Base-by-base conservation (phyloP, 2,329 filamentous ascomycete species). In the Ceratocystis albifundus region DNA sequence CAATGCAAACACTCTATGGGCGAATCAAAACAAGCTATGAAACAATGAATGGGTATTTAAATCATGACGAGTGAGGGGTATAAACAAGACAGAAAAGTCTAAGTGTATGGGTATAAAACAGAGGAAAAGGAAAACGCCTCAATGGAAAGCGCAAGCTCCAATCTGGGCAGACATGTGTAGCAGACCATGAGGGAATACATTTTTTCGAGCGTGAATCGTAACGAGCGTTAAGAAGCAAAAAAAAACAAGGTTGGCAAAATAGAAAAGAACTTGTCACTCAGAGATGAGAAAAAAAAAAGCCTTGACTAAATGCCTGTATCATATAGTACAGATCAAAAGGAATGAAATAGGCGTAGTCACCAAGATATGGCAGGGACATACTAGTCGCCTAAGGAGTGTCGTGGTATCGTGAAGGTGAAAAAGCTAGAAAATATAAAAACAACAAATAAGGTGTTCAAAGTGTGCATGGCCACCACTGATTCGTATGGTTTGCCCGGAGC, bases 361-460 rank as follows among this genome's bases (percentile, higher is more conserved):
- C 53, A 22, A 57, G 22, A 57, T 25, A 57, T 57, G 53, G 17
- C n/a, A 5, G 25, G 30, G 30, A 17, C 30, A 25, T 57, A 57
- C 53, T 28, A 28, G 53, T 57, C 53, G 53, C 30, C 53, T 57
- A 57, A 57, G 53, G 53, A 32, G 25, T 57, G 53, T 57, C 53
- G 53, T 57, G 53, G 22, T 57, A 57, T 57, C 53, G 17, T 57
- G 5, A 57, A 57, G 25, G 25, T 32, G 53, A 22, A 57, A 57
- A 57, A 32, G 15, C 7, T 8, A 32, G 22, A 17, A 57, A 30
- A 57, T 30, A 25, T 17, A 57, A 32, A 4, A 55, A n/a, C 1
- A 48, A 20, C 20, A 48, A 20, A 4, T 5, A 20, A 4, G n/a
- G 4, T 3, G 4, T 3, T 17, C 50, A 57, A 57, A 28, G 7